Base-by-base conservation (phyloP, 1,284 basidiomycete genomes). In the Uromyces viciae-fabae region DNA sequence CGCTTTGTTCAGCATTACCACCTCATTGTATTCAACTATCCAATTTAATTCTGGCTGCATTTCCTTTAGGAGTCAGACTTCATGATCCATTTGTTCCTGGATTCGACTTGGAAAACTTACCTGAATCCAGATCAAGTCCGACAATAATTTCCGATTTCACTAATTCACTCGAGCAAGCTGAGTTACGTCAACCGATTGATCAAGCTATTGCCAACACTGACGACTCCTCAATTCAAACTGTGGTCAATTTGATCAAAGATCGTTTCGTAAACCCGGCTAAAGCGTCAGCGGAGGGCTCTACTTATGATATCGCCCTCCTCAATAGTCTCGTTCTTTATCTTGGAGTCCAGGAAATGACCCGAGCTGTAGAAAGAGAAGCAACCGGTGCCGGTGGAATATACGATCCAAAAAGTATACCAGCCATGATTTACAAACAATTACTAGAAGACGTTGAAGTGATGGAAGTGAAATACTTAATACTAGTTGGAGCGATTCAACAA, bases 281-380 rank as follows among this genome's bases (percentile, higher is more conserved):
- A 25, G 28, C 72, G 52, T 75, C 66, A 54, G 60, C 64, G 42
- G 38, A 88, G 5, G 92, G 94, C 83, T 88, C 88, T 60, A 83
- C 83, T n/a, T 96, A 95, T 89, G 95, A 97, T 86, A 87, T 94
- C 60, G 89, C 93, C 5, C 88, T 97, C 83, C 90, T 98, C 85
- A 98, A 98, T 85, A 92, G 94, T 22, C 88, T 98, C 83, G 94
- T 98, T 83, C 92, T 98, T 90, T 98, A 95, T 87, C 91, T 96
- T 79, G 95, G 95, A 56, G 92, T 94, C 15, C 92, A 92, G 19
- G 92, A 93, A 38, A 92, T 96, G 77, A 92, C 92, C 28, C 91
- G 42, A 8, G n/a, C 94, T 86, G 91, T 91, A 52, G 93, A 94
- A 85, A 91, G 92, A 3, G 88, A 91, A 46, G n/a, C n/a, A n/a